Evolutionary conservation across 805 yeast species (phyloP).

Genomic region (Saccharomycopsis vini): DNA sequence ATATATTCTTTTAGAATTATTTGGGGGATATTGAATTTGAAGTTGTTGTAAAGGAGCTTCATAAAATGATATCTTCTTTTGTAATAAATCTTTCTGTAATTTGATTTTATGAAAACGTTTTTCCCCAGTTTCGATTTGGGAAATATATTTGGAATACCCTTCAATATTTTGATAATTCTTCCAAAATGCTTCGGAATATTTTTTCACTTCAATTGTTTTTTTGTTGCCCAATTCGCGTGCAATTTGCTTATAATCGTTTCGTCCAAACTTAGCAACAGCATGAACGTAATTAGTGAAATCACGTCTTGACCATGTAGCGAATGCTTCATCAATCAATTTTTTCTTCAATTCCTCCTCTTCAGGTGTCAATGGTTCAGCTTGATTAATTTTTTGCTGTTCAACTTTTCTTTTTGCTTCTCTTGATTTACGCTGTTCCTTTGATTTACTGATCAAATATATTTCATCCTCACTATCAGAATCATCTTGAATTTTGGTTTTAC

Average conservation of each 20-base stretch:
- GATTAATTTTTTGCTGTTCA: conserved; percentile 48
- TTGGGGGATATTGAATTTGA: conserved; percentile 69
- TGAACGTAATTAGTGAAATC: conserved; percentile 68
- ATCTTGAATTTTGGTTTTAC: not conserved
- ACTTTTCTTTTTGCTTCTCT: conserved; percentile 19
- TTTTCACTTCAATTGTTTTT: conserved; percentile 47
- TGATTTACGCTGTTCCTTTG: conserved; percentile 20
- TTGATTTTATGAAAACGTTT: conserved; percentile 48
- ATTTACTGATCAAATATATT: conserved; percentile 14
- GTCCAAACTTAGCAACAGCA: conserved; percentile 59
- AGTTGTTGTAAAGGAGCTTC: conserved; percentile 57
- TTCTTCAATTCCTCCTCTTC: conserved; percentile 52
- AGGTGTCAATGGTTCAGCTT: conserved; percentile 49
- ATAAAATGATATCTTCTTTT: conserved; percentile 42
- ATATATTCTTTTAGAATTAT: conserved; percentile 67
- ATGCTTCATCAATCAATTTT: conserved; percentile 44
- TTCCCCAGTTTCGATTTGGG: conserved; percentile 69
- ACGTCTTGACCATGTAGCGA: conserved; percentile 62
- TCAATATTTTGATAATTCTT: conserved; percentile 47
- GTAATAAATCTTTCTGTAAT: conserved; percentile 48
- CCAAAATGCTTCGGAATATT: conserved; percentile 60
- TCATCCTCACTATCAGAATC: conserved; percentile 7
- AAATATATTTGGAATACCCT: conserved; percentile 60
- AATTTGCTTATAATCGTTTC: conserved; percentile 41
- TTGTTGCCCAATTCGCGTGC: conserved; percentile 49